Evolutionary conservation across 441 rosid species (phyloP), one percentile per base, ranked within the genome.

Genomic region (Brassica balearica): DNA sequence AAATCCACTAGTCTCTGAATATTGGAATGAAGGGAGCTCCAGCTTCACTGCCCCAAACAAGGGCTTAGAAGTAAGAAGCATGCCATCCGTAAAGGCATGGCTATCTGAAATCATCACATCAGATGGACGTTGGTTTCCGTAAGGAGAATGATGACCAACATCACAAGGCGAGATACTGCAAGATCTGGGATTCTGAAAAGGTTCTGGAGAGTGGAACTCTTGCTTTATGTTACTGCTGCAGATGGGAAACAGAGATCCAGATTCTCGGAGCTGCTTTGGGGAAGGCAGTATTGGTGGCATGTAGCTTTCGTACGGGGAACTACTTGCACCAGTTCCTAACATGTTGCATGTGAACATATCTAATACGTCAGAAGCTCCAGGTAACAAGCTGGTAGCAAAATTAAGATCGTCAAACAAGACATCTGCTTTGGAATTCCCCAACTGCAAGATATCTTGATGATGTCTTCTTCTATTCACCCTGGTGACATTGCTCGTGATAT

Each of bases 21-120:
- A 89, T 96, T 96, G 99, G 99, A 96, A 94, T 96, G 99, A 96
- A 96, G 98, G 99, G 99, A 96, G 98, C 98, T 96, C 99, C 92
- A 87, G 86, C 99, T 94, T 94, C 98, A 91, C 82, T 79, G 92
- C 88, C 95, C 84, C 96, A 15, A 85, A 77, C 20, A 56, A 48
- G 82, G 95, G 90, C 89, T 83, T 88, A 71, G 97, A 94, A 96
- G 98, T 83, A 84, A 93, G 87, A 92, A 88, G 86, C 83, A 84
- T 77, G 91, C 94, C 97, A 90, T 90, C 87, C 84, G 88, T 77
- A 85, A 88, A 85, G 92, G 92, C 74, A 84, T 91, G 97, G 95
- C 94, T 67, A 80, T 91, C 89, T 75, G 84, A 88, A 86, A 87
- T 79, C 76, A 82, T 85, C 73, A 81, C 87, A 77, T 88, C 87